phyloP scores from a whole-genome alignment of 495 filamentous ascomycete genomes.

The Bathelium albidoporum region DNA sequence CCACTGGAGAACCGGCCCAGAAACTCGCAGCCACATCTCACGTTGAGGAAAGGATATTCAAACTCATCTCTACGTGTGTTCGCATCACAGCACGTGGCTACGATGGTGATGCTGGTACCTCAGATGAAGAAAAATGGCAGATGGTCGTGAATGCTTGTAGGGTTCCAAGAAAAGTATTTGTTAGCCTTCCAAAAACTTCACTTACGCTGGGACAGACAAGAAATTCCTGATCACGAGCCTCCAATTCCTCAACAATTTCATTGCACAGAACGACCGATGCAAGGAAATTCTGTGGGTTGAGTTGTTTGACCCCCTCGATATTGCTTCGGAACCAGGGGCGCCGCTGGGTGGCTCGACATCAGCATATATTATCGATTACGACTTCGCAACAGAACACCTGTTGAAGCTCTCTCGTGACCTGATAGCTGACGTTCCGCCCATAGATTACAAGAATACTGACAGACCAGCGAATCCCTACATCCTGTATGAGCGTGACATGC shows the following conservation, averaged over 20 bases:
- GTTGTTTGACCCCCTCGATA: constrained; percentile 48
- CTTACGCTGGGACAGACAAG: constrained; percentile 47
- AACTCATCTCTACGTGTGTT: constrained; percentile 72
- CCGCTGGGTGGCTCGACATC: background rate
- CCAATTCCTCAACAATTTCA: constrained; percentile 86
- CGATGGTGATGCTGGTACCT: constrained; percentile 62
- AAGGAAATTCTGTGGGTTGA: constrained; percentile 88
- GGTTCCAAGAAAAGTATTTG: background rate
- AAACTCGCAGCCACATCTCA: constrained; percentile 70
- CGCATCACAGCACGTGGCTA: constrained; percentile 82
- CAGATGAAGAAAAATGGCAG: constrained; percentile 58
- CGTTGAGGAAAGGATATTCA: constrained; percentile 74
- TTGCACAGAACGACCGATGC: constrained; percentile 79
- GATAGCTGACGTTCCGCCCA: background rate
- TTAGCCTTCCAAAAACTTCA: constrained; percentile 13
- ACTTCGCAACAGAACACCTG: background rate
- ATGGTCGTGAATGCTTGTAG: constrained; percentile 46
- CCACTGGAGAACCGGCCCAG: constrained; percentile 71
- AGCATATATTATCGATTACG: background rate
- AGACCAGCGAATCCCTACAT: background rate
- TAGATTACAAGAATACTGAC: background rate
- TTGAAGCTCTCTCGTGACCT: constrained; percentile 1
- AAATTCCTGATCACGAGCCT: constrained; percentile 80
- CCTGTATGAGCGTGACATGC: background rate
- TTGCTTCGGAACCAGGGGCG: background rate